Conservation (phyloP, 1,284 basidiomycete species). For the Microbotryum silenes-acaulis region DNA sequence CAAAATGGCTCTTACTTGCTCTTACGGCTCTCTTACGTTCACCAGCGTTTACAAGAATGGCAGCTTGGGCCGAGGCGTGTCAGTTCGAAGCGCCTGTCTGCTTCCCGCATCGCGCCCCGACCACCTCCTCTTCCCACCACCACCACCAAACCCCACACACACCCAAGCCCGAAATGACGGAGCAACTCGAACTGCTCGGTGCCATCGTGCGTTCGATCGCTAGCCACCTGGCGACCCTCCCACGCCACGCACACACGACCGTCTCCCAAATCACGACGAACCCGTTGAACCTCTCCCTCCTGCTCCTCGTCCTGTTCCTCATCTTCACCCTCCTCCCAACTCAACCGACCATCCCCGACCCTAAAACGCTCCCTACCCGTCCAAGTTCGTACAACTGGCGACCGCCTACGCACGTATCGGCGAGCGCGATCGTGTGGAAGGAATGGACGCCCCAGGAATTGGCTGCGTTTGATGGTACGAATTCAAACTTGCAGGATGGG, state of each 20-base stretch:
- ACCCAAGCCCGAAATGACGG: too few relatives aligned
- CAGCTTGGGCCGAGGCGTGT: too few relatives aligned
- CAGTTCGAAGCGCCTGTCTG: too few relatives aligned
- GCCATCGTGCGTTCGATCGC: too few relatives aligned
- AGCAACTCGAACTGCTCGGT: too few relatives aligned
- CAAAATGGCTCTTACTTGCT: too few relatives aligned
- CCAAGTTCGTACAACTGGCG: constrained; percentile 33
- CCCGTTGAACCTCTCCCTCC: constrained; percentile 27
- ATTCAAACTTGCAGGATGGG: neutral
- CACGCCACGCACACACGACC: constrained; percentile 2
- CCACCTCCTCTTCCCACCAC: too few relatives aligned
- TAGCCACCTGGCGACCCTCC: neutral
- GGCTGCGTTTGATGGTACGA: constrained; percentile 28
- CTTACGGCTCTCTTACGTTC: too few relatives aligned
- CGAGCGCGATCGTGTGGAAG: constrained; percentile 28
- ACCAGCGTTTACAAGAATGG: too few relatives aligned
- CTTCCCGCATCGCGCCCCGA: too few relatives aligned
- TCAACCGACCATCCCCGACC: constrained; percentile 7
- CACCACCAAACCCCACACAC: too few relatives aligned
- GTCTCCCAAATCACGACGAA: constrained; percentile 1
- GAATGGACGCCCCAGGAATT: constrained; percentile 32
- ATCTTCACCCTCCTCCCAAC: constrained; percentile 24
- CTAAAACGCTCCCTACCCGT: constrained; percentile 11
- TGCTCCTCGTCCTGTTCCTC: constrained; percentile 19
- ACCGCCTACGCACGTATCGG: constrained; percentile 17